Conservation (phyloP, 768 basidiomycete species). For the Scleroderma citrinum region DNA sequence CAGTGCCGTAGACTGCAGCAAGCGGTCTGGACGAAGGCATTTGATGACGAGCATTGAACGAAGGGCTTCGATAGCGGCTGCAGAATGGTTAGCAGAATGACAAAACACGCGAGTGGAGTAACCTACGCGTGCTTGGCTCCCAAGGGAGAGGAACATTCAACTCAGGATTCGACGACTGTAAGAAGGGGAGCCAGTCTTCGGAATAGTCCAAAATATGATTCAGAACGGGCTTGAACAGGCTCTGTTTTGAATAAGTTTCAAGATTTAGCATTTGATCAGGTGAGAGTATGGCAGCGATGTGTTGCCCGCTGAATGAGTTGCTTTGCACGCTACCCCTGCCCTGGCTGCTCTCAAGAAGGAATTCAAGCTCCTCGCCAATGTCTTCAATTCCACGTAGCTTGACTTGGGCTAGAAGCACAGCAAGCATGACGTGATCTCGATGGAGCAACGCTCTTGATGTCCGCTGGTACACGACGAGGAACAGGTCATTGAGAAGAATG, state of each 20-base stretch:
- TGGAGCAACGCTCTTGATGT: conserved; percentile 89
- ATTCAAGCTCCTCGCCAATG: conserved; percentile 80
- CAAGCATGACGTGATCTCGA: conserved; percentile 86
- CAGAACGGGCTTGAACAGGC: conserved; percentile 73
- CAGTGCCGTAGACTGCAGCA: conserved; percentile 73
- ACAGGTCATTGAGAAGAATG: conserved; percentile 82
- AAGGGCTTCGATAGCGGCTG: conserved; percentile 70
- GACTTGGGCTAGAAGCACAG: conserved; percentile 84
- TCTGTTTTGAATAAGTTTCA: conserved; percentile 62
- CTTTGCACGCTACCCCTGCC: conserved; percentile 39
- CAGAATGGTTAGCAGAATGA: conserved; percentile 12
- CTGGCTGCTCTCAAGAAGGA: conserved; percentile 86
- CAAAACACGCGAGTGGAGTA: not conserved
- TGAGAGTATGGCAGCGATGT: conserved; percentile 45
- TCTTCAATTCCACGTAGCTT: conserved; percentile 78
- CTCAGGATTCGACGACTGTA: conserved; percentile 65
- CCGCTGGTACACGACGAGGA: conserved; percentile 81
- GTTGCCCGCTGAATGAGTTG: conserved; percentile 29
- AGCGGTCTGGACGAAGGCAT: conserved; percentile 88
- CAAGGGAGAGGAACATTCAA: conserved; percentile 67
- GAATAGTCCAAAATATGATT: conserved; percentile 54
- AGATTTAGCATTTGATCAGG: conserved; percentile 67
- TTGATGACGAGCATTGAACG: conserved; percentile 77
- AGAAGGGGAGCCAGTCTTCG: conserved; percentile 66
- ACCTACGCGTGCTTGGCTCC: conserved; percentile 73